Percentiles rank a stretch among this genome's conserved stretches.
Conservation (phyloP, 495 filamentous ascomycete species). For the Daldinia loculata region DNA sequence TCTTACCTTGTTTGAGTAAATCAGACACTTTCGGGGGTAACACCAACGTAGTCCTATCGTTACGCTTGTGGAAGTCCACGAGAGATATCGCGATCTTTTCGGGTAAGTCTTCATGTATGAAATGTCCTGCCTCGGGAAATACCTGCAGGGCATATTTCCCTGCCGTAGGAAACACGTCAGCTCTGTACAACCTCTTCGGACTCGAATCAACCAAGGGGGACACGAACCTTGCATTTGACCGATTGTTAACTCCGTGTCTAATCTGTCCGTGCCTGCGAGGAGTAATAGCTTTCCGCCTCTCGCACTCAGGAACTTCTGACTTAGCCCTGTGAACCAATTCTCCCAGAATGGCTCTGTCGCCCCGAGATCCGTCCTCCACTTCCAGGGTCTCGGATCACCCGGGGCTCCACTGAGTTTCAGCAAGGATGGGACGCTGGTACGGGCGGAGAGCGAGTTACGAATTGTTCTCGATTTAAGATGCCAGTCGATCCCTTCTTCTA, state of each 20-base stretch:
- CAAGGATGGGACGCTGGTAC: constrained; percentile 86
- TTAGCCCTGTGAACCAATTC: constrained; percentile 89
- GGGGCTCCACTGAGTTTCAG: constrained; percentile 57
- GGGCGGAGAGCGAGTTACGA: constrained; percentile 79
- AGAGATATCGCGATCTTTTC: constrained; percentile 83
- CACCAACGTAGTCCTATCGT: constrained; percentile 84
- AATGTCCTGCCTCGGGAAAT: constrained; percentile 94
- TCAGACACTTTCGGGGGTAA: constrained; percentile 88
- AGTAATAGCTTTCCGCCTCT: constrained; percentile 89
- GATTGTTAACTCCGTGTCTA: constrained; percentile 96
- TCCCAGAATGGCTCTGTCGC: constrained; percentile 93
- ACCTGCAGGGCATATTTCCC: constrained; percentile 97
- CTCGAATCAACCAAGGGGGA: not conserved
- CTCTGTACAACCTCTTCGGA: not conserved
- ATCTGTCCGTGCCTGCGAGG: constrained; percentile 89
- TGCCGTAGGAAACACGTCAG: constrained; percentile 44
- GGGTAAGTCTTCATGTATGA: constrained; percentile 94
- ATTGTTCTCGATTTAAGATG: constrained; percentile 91
- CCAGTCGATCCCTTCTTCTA: constrained; percentile 89
- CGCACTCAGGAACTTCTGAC: constrained; percentile 84
- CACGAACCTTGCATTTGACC: constrained; percentile 92
- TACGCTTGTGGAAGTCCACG: constrained; percentile 89
- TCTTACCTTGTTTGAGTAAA: constrained; percentile 61
- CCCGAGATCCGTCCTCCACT: constrained; percentile 86
- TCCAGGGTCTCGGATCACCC: constrained; percentile 65